phyloP scores from a whole-genome alignment of 805 yeast genomes.

The Candida koratica region DNA sequence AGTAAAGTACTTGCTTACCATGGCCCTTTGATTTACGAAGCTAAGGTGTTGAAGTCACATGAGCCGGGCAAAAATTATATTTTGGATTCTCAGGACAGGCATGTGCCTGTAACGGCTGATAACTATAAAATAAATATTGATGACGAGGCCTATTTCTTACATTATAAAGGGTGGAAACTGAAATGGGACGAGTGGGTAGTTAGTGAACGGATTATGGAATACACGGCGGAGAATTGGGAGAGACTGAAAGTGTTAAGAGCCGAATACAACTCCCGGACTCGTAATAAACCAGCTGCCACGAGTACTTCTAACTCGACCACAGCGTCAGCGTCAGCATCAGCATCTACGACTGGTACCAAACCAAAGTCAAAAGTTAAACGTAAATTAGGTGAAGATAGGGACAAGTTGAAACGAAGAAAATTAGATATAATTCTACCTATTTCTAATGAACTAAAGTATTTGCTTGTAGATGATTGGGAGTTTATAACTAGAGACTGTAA shows the following conservation, averaged over 20 bases:
- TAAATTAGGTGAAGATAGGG: slow-evolving; percentile 9
- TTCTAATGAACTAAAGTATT: slow-evolving; percentile 62
- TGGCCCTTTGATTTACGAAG: slow-evolving; percentile 88
- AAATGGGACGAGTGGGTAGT: slow-evolving; percentile 98
- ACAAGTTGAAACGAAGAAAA: slow-evolving; percentile 20
- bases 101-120: slow-evolving; percentile 27
- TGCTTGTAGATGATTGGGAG: slow-evolving; percentile 93
- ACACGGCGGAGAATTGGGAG: slow-evolving; percentile 62
- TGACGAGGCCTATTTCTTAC: slow-evolving; percentile 58
- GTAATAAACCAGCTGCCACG: slow-evolving; percentile 2
- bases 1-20: slow-evolving; percentile 65
- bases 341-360: slow-evolving; percentile 5
- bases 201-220: slow-evolving; percentile 60
- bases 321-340: slow-evolving; percentile 14
- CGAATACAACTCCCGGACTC: slow-evolving; percentile 14
- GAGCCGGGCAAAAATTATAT: slow-evolving; percentile 47
- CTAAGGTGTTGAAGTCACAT: slow-evolving; percentile 66
- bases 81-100: slow-evolving; percentile 37
- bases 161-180: slow-evolving; percentile 92
- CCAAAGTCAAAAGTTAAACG: slow-evolving; percentile 6
- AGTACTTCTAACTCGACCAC: neutral
- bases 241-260: slow-evolving; percentile 48
- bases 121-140: slow-evolving; percentile 20
- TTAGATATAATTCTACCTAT: slow-evolving; percentile 55
- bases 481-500: slow-evolving; percentile 75